A percentile compares a stretch with the other conserved stretches of the same genome.
Evolutionary conservation across 306 rosid species (phyloP).

Genomic region (Quercus rubra): DNA sequence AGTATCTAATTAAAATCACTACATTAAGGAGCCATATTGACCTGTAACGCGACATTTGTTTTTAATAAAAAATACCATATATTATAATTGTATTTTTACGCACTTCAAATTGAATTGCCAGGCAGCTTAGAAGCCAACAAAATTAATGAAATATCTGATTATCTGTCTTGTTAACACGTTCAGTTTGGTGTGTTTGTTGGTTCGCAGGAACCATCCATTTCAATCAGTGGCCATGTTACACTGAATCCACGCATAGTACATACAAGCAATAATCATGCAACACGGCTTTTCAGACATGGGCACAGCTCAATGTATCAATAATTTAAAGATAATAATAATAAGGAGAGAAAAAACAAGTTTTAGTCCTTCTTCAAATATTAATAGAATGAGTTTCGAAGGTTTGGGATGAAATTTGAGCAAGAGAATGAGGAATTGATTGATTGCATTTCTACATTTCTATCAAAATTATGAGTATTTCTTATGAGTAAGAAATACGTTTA

Average conservation of each 20-base stretch:
- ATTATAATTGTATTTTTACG: not conserved
- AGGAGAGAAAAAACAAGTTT: too few relatives aligned
- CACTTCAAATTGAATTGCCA: not conserved
- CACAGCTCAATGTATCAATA: not conserved
- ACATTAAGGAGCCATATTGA: not conserved
- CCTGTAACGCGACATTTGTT: not conserved
- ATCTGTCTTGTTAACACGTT: not conserved
- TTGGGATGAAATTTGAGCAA: too few relatives aligned
- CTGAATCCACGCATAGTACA: not conserved
- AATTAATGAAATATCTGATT: too few relatives aligned
- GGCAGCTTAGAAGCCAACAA: not conserved
- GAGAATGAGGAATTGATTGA: too few relatives aligned
- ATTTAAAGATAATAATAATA: too few relatives aligned
- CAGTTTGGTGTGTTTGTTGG: not conserved
- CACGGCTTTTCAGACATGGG: not conserved
- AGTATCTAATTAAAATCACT: not conserved
- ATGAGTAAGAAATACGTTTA: too few relatives aligned
- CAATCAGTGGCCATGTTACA: constrained; percentile 3
- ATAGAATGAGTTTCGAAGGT: too few relatives aligned
- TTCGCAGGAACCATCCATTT: not conserved
- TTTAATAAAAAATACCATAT: not conserved
- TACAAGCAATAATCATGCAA: not conserved
- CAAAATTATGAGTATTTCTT: too few relatives aligned
- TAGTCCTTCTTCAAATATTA: too few relatives aligned
- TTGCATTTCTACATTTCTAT: too few relatives aligned